These are phyloP conservation scores for Cucumis sativus DNA, from an alignment of 306 rosid genomes.

Conservation along the genomic window Cucumber_9930_V3 NC_026659.2:778501-779000, in stretches of 20 bases:
- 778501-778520: neutral
- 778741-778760: neutral
- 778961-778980: neutral
- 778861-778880: neutral
- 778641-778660: neutral
- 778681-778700: neutral
- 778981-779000: neutral
- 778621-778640: neutral
- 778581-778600: neutral
- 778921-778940: neutral
- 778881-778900: neutral
- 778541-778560: neutral
- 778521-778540: conserved; percentile 5
- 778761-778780: neutral
- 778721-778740: neutral
- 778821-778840: neutral
- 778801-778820: neutral
- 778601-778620: neutral
- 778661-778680: neutral
- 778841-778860: neutral
- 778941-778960: neutral
- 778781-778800: neutral
- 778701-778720: neutral
- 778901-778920: neutral
- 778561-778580: neutral